These are phyloP conservation scores for Tricholomella constricta DNA, from an alignment of 768 basidiomycete genomes.

Conservation along the genomic window DNA sequence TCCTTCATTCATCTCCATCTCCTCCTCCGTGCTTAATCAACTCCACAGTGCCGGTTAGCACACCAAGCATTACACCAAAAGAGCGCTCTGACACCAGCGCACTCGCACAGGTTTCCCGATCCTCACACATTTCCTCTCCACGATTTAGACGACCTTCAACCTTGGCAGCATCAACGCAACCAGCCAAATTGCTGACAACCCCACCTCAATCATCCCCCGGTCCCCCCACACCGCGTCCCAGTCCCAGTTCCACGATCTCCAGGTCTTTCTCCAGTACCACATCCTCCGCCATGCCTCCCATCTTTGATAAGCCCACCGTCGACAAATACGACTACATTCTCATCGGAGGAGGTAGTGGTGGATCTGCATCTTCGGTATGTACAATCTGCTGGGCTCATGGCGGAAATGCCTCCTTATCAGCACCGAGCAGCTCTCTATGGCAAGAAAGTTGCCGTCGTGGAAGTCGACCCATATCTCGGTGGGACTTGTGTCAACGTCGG, in stretches of 20 bases:
- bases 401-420: conserved; percentile 38
- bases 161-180: conserved; percentile 74
- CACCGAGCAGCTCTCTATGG: conserved; percentile 91
- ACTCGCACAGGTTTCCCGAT: conserved; percentile 54
- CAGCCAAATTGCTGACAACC: conserved; percentile 65
- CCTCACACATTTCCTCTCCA: conserved; percentile 45
- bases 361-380: conserved; percentile 82
- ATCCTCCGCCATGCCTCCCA: conserved; percentile 65
- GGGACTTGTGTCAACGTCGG: conserved; percentile 99
- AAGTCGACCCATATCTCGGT: conserved; percentile 72
- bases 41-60: conserved; percentile 39
- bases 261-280: conserved; percentile 44
- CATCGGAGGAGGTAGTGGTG: conserved; percentile 94
- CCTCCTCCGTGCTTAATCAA: background rate
- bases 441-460: conserved; percentile 90
- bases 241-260: too few species aligned
- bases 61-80: background rate
- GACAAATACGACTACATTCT: conserved; percentile 84
- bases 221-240: too few species aligned
- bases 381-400: background rate
- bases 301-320: conserved; percentile 57
- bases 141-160: conserved; percentile 55
- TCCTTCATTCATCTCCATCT: conserved; percentile 15
- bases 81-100: background rate
- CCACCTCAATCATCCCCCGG: too few species aligned